Evolutionary conservation across 176 grass and related monocot genomes (phyloP).

Genomic region (Elaeis guineensis): DNA sequence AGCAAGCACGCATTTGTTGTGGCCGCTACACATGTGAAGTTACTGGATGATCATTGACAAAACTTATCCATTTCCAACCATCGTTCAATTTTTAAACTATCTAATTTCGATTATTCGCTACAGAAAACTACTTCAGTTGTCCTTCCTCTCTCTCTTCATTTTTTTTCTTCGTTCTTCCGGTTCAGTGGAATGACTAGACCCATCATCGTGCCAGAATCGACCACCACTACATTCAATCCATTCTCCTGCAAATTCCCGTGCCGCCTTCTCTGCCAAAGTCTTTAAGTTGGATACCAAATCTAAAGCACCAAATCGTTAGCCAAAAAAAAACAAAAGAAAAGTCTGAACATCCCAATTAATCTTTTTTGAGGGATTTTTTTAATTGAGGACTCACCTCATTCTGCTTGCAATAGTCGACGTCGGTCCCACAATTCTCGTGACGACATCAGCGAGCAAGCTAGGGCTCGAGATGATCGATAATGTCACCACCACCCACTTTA

Average conservation of each 20-base stretch:
- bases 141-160: too few relatives aligned
- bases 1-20: too few relatives aligned
- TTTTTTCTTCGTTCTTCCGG: too few relatives aligned
- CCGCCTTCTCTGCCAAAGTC: constrained; percentile 74
- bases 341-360: not conserved
- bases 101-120: too few relatives aligned
- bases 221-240: constrained; percentile 52
- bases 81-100: too few relatives aligned
- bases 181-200: constrained; percentile 60
- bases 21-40: too few relatives aligned
- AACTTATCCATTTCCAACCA: too few relatives aligned
- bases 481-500: constrained; percentile 60
- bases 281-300: constrained; percentile 90
- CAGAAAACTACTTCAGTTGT: too few relatives aligned
- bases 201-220: constrained; percentile 66
- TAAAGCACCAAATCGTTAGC: constrained; percentile 6
- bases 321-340: not conserved
- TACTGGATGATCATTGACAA: too few relatives aligned
- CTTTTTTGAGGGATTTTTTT: not conserved
- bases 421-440: constrained; percentile 73
- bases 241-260: constrained; percentile 94
- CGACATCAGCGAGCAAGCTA: constrained; percentile 45
- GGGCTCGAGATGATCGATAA: constrained; percentile 59
- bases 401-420: constrained; percentile 71
- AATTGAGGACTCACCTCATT: constrained; percentile 38